Conservation (phyloP, 345 rosid species). For the Gossypium sturtianum region DNA sequence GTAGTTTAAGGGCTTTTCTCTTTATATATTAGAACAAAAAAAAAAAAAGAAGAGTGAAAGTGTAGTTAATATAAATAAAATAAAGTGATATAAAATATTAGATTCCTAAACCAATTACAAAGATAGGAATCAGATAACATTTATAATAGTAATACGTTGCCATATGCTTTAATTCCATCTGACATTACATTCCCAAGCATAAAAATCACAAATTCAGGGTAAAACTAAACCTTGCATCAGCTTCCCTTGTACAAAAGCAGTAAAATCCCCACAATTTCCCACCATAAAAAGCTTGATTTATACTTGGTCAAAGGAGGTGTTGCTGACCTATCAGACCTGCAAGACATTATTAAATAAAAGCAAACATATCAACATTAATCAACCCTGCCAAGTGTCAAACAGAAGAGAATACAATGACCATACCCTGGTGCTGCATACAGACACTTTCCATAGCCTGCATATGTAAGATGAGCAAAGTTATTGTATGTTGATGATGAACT, state of each 20-base stretch:
- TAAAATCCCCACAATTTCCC: constrained; percentile 35
- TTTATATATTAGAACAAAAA: too few species aligned
- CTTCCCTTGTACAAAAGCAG: constrained; percentile 43
- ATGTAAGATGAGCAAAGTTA: background rate
- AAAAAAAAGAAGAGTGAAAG: too few species aligned
- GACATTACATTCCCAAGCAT: background rate
- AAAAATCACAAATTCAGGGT: background rate
- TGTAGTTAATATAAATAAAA: background rate
- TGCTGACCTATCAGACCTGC: constrained; percentile 40
- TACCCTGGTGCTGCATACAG: constrained; percentile 40
- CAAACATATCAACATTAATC: background rate
- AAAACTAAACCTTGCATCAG: constrained; percentile 12
- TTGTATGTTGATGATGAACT: background rate
- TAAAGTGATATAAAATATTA: background rate
- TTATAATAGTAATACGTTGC: background rate
- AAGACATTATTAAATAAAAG: background rate
- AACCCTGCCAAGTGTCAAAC: background rate
- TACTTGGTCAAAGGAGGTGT: constrained; percentile 25
- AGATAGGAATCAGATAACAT: constrained; percentile 20
- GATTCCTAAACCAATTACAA: constrained; percentile 32
- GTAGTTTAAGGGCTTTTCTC: too few species aligned
- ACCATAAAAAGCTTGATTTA: constrained; percentile 22
- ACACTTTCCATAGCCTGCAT: constrained; percentile 40
- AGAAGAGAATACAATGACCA: constrained; percentile 6
- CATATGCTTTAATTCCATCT: background rate